These are phyloP conservation scores for Asterophora parasitica DNA, from an alignment of 768 basidiomycete species.

Conservation along the genomic window DNA sequence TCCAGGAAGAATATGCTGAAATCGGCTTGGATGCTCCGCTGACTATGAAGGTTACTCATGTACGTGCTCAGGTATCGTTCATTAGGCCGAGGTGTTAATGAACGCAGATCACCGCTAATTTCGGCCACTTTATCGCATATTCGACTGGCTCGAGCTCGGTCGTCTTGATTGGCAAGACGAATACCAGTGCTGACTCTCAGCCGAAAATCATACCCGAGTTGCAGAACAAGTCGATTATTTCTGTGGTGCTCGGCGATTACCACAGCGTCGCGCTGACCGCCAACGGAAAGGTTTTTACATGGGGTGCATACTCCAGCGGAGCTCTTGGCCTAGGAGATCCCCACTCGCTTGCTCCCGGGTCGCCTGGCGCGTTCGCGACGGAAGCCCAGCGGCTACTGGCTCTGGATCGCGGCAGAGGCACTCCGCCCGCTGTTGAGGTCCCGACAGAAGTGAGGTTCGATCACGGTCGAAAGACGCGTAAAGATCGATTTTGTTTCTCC, in stretches of 20 bases:
- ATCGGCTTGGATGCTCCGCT: conserved; percentile 30
- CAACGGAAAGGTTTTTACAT: conserved; percentile 71
- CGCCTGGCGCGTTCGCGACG: conserved; percentile 54
- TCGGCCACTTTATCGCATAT: conserved; percentile 75
- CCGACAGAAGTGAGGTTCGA: conserved; percentile 77
- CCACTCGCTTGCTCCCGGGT: conserved; percentile 39
- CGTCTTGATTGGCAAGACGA: conserved; percentile 63
- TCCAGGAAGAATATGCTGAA: conserved; percentile 27
- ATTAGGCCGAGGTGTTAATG: conserved; percentile 1
- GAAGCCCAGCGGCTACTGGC: conserved; percentile 29
- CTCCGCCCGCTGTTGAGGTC: conserved; percentile 42
- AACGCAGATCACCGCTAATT: conserved; percentile 79
- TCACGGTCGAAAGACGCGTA: conserved; percentile 42
- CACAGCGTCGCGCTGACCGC: conserved; percentile 84
- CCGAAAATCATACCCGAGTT: conserved; percentile 70
- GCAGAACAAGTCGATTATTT: conserved; percentile 76
- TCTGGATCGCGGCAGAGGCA: conserved; percentile 22
- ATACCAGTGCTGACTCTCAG: conserved; percentile 34
- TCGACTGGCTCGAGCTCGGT: conserved; percentile 67
- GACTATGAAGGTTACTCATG: conserved; percentile 71
- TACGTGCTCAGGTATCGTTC: conserved; percentile 30
- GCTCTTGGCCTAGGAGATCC: conserved; percentile 88
- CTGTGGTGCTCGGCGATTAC: conserved; percentile 89
- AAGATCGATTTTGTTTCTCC: conserved; percentile 70
- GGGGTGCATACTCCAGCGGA: conserved; percentile 73